Percentiles rank a stretch among this genome's conserved stretches.
These are phyloP conservation scores for Metschnikowia corniflorae DNA, from an alignment of 805 yeast species.

Conservation along the genomic window DNA sequence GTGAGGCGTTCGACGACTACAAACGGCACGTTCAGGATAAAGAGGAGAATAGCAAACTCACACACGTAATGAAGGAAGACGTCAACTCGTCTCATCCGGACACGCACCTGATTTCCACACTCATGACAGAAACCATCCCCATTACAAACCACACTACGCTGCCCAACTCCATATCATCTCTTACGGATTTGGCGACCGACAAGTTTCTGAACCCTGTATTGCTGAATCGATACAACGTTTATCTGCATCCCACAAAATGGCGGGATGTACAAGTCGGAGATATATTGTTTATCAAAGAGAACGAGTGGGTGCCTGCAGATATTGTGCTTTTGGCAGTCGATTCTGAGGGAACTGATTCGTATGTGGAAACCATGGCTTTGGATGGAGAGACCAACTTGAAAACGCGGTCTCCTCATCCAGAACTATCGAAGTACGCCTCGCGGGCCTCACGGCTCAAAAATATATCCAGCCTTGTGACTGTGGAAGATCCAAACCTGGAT, in stretches of 20 bases:
- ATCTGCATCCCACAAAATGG: constrained; percentile 51
- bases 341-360: constrained; percentile 57
- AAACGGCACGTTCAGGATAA: constrained; percentile 81
- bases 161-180: constrained; percentile 2
- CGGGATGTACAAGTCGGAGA: constrained; percentile 85
- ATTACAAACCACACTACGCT: constrained; percentile 8
- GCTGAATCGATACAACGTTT: constrained; percentile 29
- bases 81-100: constrained; percentile 28
- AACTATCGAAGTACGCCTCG: constrained; percentile 50
- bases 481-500: constrained; percentile 91
- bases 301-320: constrained; percentile 96
- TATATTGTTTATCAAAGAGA: constrained; percentile 62
- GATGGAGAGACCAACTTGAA: constrained; percentile 97
- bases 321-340: constrained; percentile 66
- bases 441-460: constrained; percentile 49
- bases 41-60: constrained; percentile 62
- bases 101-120: constrained; percentile 36
- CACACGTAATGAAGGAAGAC: constrained; percentile 31
- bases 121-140: constrained; percentile 36
- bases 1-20: constrained; percentile 94
- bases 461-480: constrained; percentile 52
- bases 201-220: constrained; percentile 10
- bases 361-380: constrained; percentile 92
- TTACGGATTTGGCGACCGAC: constrained; percentile 7
- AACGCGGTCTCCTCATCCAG: constrained; percentile 63